These are phyloP conservation scores for Russula sp. DNA, from an alignment of 768 basidiomycete genomes.

Conservation along the genomic window DNA sequence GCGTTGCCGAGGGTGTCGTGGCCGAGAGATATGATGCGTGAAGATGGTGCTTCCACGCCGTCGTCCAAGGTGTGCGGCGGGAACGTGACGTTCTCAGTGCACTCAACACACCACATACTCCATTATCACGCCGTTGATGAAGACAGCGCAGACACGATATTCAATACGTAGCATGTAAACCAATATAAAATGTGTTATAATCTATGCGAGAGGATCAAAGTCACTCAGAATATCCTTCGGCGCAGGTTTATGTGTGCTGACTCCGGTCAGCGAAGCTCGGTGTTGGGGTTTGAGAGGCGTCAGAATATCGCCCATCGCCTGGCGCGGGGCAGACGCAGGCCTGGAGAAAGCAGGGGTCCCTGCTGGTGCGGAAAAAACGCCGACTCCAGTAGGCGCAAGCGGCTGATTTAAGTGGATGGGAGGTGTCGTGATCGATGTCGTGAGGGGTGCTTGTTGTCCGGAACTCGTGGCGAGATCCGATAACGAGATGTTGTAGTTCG, in stretches of 20 bases:
- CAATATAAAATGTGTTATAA: neutral
- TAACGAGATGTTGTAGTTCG: slow-evolving; percentile 56
- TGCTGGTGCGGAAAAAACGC: slow-evolving; percentile 19
- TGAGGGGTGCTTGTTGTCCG: slow-evolving; percentile 1
- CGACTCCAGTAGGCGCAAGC: neutral
- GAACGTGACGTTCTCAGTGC: neutral
- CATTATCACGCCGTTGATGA: neutral
- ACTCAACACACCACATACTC: neutral
- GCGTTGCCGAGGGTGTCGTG: slow-evolving; percentile 24
- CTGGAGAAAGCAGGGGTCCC: slow-evolving; percentile 30
- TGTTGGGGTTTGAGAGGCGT: slow-evolving; percentile 59
- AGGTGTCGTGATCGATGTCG: slow-evolving; percentile 19
- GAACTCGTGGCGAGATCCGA: slow-evolving; percentile 23
- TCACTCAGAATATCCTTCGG: slow-evolving; percentile 73
- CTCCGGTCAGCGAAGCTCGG: slow-evolving; percentile 36
- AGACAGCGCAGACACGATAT: neutral
- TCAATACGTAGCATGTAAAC: neutral
- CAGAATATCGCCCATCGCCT: slow-evolving; percentile 47
- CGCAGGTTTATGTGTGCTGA: slow-evolving; percentile 38
- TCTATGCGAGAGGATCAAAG: slow-evolving; percentile 68
- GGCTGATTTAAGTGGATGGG: slow-evolving; percentile 22
- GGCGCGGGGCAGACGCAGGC: slow-evolving; percentile 30
- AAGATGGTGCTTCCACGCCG: neutral
- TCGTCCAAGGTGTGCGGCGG: neutral
- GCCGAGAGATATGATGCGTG: slow-evolving; percentile 12